A percentile compares a stretch with the other conserved stretches of the same genome.
phyloP scores from a whole-genome alignment of 495 filamentous ascomycete genomes.

The Diplogelasinospora grovesii region DNA sequence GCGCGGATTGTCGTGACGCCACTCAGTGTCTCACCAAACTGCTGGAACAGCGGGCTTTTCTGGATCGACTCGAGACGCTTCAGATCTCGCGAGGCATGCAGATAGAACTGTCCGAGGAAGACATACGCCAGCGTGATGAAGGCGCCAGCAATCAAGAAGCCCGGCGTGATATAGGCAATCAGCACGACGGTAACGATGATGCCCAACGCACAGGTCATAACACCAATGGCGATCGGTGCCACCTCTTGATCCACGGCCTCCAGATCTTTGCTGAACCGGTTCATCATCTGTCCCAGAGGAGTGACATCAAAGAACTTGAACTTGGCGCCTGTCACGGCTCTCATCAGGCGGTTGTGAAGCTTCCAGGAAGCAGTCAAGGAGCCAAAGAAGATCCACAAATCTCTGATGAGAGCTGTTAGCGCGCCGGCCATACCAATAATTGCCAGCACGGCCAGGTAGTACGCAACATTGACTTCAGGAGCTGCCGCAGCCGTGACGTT shows the following conservation, averaged over 20 bases:
- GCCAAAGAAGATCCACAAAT: slow-evolving; percentile 85
- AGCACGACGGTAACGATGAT: slow-evolving; percentile 85
- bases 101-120: slow-evolving; percentile 78
- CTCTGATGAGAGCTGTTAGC: slow-evolving; percentile 65
- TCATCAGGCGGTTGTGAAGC: slow-evolving; percentile 74
- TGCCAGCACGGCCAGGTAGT: slow-evolving; percentile 81
- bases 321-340: slow-evolving; percentile 74
- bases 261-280: slow-evolving; percentile 95
- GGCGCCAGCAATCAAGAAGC: slow-evolving; percentile 78
- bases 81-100: slow-evolving; percentile 84
- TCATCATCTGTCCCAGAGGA: slow-evolving; percentile 94
- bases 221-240: slow-evolving; percentile 72
- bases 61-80: slow-evolving; percentile 95
- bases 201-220: slow-evolving; percentile 48
- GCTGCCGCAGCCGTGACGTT: slow-evolving; percentile 20
- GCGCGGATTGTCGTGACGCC: slow-evolving; percentile 98
- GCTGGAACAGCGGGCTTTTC: slow-evolving; percentile 91
- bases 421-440: slow-evolving; percentile 70
- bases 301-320: slow-evolving; percentile 98
- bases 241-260: slow-evolving; percentile 96
- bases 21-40: slow-evolving; percentile 93
- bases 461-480: slow-evolving; percentile 64
- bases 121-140: slow-evolving; percentile 82
- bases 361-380: slow-evolving; percentile 82
- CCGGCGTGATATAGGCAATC: slow-evolving; percentile 89